Evolutionary conservation across 805 yeast species (phyloP).

Genomic region (Schwanniomyces vanrijiae): DNA sequence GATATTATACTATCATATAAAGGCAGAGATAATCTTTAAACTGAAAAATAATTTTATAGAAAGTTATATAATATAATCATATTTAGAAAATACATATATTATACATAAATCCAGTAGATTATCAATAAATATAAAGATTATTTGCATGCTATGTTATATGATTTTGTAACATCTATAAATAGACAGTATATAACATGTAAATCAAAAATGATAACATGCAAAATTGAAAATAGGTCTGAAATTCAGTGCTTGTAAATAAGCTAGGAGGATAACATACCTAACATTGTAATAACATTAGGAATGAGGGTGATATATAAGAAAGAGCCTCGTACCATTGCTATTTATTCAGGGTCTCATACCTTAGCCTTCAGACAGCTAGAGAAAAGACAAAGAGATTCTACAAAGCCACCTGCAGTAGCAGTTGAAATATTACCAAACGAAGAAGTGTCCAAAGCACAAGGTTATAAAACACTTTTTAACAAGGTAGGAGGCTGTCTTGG

Average conservation of each 20-base stretch:
- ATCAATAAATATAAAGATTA: too few relatives aligned
- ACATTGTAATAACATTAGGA: background rate
- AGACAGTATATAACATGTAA: background rate
- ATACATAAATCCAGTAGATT: too few relatives aligned
- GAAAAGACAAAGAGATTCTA: slow-evolving; percentile 12
- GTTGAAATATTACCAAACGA: slow-evolving; percentile 47
- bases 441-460: slow-evolving; percentile 35
- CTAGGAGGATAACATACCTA: background rate
- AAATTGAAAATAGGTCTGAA: background rate
- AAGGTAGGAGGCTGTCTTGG: slow-evolving; percentile 75
- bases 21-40: too few relatives aligned
- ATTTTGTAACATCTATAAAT: background rate
- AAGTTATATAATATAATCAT: too few relatives aligned
- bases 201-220: background rate
- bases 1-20: too few relatives aligned
- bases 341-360: slow-evolving; percentile 30
- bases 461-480: slow-evolving; percentile 36
- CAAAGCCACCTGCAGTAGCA: slow-evolving; percentile 33
- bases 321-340: slow-evolving; percentile 29
- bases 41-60: too few relatives aligned
- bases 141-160: too few relatives aligned
- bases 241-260: background rate
- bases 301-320: slow-evolving; percentile 35
- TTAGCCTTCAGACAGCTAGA: slow-evolving; percentile 23
- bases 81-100: too few relatives aligned